A percentile compares a stretch with the other conserved stretches of the same genome.
Evolutionary conservation across 768 basidiomycete species (phyloP).

Genomic region (Dioszegia hungarica): DNA sequence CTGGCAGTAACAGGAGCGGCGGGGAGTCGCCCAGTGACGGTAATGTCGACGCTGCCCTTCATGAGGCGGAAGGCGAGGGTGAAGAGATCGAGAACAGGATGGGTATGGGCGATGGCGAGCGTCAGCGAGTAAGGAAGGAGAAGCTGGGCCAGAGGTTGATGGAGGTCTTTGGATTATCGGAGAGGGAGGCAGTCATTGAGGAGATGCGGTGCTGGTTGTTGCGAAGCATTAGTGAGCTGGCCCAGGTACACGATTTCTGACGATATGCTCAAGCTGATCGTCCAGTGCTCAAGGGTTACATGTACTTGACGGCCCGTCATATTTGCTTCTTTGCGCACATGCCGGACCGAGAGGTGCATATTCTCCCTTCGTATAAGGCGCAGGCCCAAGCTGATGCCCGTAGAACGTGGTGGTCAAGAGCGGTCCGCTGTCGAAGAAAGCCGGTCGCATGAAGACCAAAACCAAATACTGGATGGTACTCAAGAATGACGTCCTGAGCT

Average conservation of each 20-base stretch:
- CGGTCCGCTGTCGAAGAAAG: slow-evolving; percentile 79
- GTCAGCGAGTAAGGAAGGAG: slow-evolving; percentile 30
- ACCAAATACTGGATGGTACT: slow-evolving; percentile 94
- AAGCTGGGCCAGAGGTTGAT: slow-evolving; percentile 80
- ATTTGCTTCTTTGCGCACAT: slow-evolving; percentile 96
- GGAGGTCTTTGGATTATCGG: slow-evolving; percentile 77
- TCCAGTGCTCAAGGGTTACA: slow-evolving; percentile 88
- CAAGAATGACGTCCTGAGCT: slow-evolving; percentile 91
- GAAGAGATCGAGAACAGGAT: slow-evolving; percentile 29
- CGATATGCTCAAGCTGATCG: neutral
- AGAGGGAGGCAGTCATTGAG: slow-evolving; percentile 74
- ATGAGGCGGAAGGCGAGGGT: slow-evolving; percentile 11
- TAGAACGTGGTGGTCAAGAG: slow-evolving; percentile 92
- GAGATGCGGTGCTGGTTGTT: slow-evolving; percentile 94
- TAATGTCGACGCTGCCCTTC: slow-evolving; percentile 27
- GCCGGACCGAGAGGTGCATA: slow-evolving; percentile 73
- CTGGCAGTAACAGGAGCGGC: neutral
- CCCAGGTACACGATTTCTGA: neutral
- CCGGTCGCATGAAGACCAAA: slow-evolving; percentile 83
- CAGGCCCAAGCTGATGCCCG: slow-evolving; percentile 6
- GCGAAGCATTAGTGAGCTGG: slow-evolving; percentile 75
- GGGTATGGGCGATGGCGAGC: slow-evolving; percentile 15
- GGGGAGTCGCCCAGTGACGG: slow-evolving; percentile 3
- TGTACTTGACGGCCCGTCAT: slow-evolving; percentile 90
- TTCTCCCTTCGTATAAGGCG: neutral